phyloP scores from a whole-genome alignment of 495 filamentous ascomycete species.

The Usnea hakonensis region DNA sequence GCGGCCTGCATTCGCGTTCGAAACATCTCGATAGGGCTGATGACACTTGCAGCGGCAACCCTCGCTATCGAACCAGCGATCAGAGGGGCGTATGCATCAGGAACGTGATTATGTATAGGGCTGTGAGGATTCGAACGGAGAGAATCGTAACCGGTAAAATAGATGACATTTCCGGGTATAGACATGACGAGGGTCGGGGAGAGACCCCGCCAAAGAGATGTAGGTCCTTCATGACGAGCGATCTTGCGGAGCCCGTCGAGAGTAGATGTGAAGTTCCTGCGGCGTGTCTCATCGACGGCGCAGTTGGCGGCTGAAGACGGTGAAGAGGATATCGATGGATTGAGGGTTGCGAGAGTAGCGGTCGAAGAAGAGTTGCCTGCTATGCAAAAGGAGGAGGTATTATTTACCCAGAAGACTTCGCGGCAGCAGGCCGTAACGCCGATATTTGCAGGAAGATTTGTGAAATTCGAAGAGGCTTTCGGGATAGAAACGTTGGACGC shows the following conservation, averaged over 20 bases:
- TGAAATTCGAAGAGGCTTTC: conserved; percentile 45
- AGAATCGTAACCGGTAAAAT: conserved; percentile 98
- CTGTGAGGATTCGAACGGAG: conserved; percentile 62
- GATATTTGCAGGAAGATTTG: conserved; percentile 62
- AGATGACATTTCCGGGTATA: conserved; percentile 92
- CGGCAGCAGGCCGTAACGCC: conserved; percentile 93
- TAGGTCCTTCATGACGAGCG: conserved; percentile 83
- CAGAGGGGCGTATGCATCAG: conserved; percentile 66
- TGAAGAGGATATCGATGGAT: conserved; percentile 31
- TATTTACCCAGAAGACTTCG: conserved; percentile 94
- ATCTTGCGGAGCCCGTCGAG: conserved; percentile 91
- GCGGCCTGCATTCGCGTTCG: conserved; percentile 83
- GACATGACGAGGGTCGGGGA: conserved; percentile 92
- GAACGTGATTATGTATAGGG: conserved; percentile 53
- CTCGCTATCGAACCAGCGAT: conserved; percentile 72
- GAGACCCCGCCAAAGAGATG: conserved; percentile 85
- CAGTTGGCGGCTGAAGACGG: conserved; percentile 51
- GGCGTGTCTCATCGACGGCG: conserved; percentile 76
- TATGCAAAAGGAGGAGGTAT: conserved; percentile 75
- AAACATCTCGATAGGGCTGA: conserved; percentile 92
- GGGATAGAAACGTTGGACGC: conserved; percentile 31
- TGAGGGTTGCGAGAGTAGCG: conserved; percentile 27
- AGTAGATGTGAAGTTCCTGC: conserved; percentile 79
- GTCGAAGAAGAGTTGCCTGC: conserved; percentile 39
- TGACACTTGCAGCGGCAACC: conserved; percentile 68